Evolutionary conservation across 2,329 filamentous ascomycete genomes (phyloP).

Genomic region (Lasiodiplodia sp.): DNA sequence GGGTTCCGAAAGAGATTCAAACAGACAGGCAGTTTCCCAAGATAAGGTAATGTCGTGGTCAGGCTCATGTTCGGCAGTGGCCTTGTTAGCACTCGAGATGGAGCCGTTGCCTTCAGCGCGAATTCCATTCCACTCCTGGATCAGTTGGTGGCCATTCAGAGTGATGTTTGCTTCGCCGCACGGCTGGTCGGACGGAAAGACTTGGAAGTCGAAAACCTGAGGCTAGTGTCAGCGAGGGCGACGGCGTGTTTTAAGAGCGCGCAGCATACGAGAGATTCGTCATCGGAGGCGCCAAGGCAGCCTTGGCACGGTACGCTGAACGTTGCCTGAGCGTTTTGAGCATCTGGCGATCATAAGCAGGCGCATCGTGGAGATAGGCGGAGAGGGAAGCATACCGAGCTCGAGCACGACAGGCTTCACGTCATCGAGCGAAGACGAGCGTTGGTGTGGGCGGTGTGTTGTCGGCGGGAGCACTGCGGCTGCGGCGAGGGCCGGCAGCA

Average conservation of each 20-base stretch:
- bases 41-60: slow-evolving; percentile 46
- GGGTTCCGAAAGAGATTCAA: slow-evolving; percentile 33
- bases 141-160: slow-evolving; percentile 49
- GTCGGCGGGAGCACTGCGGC: slow-evolving; percentile 38
- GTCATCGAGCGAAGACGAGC: not conserved
- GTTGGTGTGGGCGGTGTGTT: not conserved
- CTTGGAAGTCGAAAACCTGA: slow-evolving; percentile 52
- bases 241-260: slow-evolving; percentile 41
- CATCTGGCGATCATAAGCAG: slow-evolving; percentile 26
- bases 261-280: slow-evolving; percentile 49
- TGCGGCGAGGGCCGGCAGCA: slow-evolving; percentile 39
- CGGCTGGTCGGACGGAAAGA: slow-evolving; percentile 45
- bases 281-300: slow-evolving; percentile 51
- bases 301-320: slow-evolving; percentile 52
- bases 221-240: slow-evolving; percentile 42
- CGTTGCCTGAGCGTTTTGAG: slow-evolving; percentile 44
- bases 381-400: slow-evolving; percentile 25
- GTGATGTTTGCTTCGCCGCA: slow-evolving; percentile 52
- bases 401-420: slow-evolving; percentile 28
- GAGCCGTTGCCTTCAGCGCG: slow-evolving; percentile 45
- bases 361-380: slow-evolving; percentile 29
- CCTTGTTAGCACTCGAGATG: slow-evolving; percentile 40
- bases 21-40: slow-evolving; percentile 50
- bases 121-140: slow-evolving; percentile 48
- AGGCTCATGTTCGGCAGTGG: slow-evolving; percentile 30